Evolutionary conservation across 2,329 filamentous ascomycete species (phyloP), one percentile per base, ranked within the genome.

Genomic region (Aspergillus pseudoviridinutans): DNA sequence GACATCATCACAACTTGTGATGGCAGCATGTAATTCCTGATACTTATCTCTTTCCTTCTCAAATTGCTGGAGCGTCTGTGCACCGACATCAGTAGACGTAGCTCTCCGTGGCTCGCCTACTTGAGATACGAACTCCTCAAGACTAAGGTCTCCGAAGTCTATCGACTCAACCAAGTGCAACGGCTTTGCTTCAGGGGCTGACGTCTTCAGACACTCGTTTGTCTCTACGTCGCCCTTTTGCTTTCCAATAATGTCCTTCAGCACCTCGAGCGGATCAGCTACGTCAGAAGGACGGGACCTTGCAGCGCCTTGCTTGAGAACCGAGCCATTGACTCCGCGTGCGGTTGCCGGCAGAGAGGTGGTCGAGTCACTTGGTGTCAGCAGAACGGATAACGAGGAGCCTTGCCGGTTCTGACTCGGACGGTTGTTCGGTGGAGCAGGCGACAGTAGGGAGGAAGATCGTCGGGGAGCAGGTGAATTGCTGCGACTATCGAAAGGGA

Each of bases 1-100:
- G 52, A 97, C 91, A 71, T 96, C 89, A 74, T 99, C 94, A 77
- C 93, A 99, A 52, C 91, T 90, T 44, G 81, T 68, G 67, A 99
- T 97, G 3, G 92, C 95, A 67, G 84, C 86, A 75, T 97, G 94
- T 46, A 99, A 81, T 56, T 95, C 91, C 73, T 97, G 88, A 66
- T 96, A 96, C 68, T 88, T 92, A 68, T 88, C 81, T 72, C 88
- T 90, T 64, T 96, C 91, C 63, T 83, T 84, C 73, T 94, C 89
- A 72, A 92, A 91, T 76, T 92, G 87, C 77, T 89, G 85, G 58
- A 85, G 76, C 51, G 85, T 86, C 72, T 90, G 87, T 49, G 76
- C 77, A 65, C 75, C 78, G 68, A 77, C 65, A 71, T 78, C 67
- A 50, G 65, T 71, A 49, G 64, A 62, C 9, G 59, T 51, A 9